Percentiles rank a stretch among this genome's conserved stretches.
These are phyloP conservation scores for Suaeda aralocaspica DNA, from an alignment of 148 eudicot species.

Conservation along the genomic window DNA sequence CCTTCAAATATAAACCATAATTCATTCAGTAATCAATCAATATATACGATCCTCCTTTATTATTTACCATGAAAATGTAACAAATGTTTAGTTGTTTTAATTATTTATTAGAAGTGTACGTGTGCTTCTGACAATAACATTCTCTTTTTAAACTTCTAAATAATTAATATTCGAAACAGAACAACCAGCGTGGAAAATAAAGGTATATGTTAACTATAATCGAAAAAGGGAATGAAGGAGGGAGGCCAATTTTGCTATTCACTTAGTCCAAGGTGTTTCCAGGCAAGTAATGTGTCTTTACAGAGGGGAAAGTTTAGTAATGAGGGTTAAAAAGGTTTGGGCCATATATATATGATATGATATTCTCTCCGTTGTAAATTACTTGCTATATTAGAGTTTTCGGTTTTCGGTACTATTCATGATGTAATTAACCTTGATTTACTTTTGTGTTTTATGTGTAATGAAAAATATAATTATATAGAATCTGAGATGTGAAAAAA, in stretches of 20 bases:
- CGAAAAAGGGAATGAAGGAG: slow-evolving; percentile 3
- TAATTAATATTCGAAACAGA: background rate
- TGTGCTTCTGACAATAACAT: too few species aligned
- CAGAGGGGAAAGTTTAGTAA: slow-evolving; percentile 10
- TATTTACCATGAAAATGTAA: too few species aligned
- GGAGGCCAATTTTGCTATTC: slow-evolving; percentile 15
- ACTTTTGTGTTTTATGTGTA: too few species aligned
- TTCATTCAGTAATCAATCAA: background rate
- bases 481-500: too few species aligned
- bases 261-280: slow-evolving; percentile 29
- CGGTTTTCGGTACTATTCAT: too few species aligned
- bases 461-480: too few species aligned
- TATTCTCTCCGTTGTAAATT: too few species aligned
- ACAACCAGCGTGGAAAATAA: background rate
- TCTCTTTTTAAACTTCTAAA: too few species aligned
- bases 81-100: too few species aligned
- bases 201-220: background rate
- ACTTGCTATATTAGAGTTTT: too few species aligned
- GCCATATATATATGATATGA: slow-evolving; percentile 8
- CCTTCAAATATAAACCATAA: slow-evolving; percentile 30
- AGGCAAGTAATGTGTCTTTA: slow-evolving; percentile 35
- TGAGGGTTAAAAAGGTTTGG: slow-evolving; percentile 7
- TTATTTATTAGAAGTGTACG: background rate
- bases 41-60: too few species aligned
- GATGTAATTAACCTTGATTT: too few species aligned